These are phyloP conservation scores for Citropsis articulata DNA, from an alignment of 345 rosid genomes.

Conservation along the genomic window DNA sequence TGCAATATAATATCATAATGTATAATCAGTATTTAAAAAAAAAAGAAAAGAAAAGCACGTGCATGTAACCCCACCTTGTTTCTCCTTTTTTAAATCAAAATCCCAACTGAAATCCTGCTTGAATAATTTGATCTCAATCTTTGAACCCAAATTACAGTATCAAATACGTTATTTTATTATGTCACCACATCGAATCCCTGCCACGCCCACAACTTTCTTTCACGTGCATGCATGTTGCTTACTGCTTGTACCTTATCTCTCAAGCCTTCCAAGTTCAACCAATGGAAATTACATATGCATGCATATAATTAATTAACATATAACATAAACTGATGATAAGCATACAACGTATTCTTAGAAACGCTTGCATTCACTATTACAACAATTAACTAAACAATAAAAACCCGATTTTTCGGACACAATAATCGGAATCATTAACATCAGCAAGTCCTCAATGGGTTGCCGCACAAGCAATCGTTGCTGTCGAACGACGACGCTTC, in stretches of 20 bases:
- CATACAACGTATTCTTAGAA: not conserved
- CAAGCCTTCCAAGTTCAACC: not conserved
- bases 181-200: not conserved
- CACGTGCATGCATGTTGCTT: conserved; percentile 9
- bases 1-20: no score
- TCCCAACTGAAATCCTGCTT: not conserved
- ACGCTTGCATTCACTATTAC: conserved; percentile 8
- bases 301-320: not conserved
- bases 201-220: not conserved
- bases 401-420: not conserved
- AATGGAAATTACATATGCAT: not conserved
- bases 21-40: no score
- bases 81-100: no score
- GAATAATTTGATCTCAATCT: not conserved
- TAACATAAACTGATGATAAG: not conserved
- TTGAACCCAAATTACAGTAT: not conserved
- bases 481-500: conserved; percentile 61
- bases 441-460: conserved; percentile 68
- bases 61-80: no score
- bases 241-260: not conserved
- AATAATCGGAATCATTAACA: not conserved
- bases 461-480: conserved; percentile 87
- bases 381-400: not conserved
- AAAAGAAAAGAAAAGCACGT: no score
- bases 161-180: not conserved